These are phyloP conservation scores for Sinapis alba DNA, from an alignment of 441 rosid genomes.

Conservation along the genomic window DNA sequence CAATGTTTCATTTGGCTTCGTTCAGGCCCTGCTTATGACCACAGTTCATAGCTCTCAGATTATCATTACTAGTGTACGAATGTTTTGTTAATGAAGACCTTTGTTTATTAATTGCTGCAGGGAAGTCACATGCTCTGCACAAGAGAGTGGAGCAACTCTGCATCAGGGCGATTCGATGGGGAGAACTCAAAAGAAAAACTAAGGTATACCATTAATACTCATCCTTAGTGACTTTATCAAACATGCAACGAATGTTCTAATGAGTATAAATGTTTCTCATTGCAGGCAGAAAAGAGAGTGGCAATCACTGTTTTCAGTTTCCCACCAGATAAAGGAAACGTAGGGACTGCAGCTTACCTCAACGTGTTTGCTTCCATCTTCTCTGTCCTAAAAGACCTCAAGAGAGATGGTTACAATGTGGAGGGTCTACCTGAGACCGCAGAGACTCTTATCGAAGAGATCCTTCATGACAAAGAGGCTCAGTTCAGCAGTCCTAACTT, in stretches of 20 bases:
- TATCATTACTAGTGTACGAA: neutral
- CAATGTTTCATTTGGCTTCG: no score
- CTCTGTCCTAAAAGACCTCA: slow-evolving; percentile 83
- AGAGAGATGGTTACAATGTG: slow-evolving; percentile 84
- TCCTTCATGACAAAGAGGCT: slow-evolving; percentile 96
- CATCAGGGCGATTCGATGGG: slow-evolving; percentile 97
- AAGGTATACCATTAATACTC: slow-evolving; percentile 63
- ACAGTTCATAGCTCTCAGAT: no score
- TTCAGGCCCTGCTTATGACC: no score
- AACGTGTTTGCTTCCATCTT: slow-evolving; percentile 95
- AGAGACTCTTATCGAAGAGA: slow-evolving; percentile 85
- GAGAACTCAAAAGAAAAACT: slow-evolving; percentile 83
- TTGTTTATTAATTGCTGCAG: slow-evolving; percentile 47
- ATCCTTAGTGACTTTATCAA: slow-evolving; percentile 11
- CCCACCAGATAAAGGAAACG: slow-evolving; percentile 98
- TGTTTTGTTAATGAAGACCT: slow-evolving; percentile 7
- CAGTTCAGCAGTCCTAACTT: slow-evolving; percentile 97
- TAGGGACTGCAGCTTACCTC: slow-evolving; percentile 96
- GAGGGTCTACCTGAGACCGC: slow-evolving; percentile 94
- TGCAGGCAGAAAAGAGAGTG: slow-evolving; percentile 87
- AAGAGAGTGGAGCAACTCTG: slow-evolving; percentile 99
- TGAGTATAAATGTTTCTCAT: slow-evolving; percentile 5
- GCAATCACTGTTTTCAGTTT: slow-evolving; percentile 99
- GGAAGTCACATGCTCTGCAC: slow-evolving; percentile 99
- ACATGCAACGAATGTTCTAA: slow-evolving; percentile 19